Evolutionary conservation across 192 early-diverging fungal species (phyloP).

Genomic region (Allomyces macrogynus): DNA sequence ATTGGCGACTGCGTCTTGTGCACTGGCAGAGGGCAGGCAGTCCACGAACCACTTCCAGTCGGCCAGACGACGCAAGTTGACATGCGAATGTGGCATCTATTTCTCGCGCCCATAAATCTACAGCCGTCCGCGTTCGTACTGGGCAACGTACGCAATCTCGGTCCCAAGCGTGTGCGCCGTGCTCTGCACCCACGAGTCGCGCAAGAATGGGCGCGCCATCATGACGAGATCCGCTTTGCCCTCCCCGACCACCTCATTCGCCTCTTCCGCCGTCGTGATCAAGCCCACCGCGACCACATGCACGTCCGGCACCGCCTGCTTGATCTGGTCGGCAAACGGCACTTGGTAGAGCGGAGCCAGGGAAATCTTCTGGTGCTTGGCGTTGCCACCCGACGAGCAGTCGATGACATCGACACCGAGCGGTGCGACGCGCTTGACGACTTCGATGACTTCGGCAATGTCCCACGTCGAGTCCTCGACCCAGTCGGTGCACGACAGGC

Average conservation of each 20-base stretch:
- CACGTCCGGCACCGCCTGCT: conserved; percentile 30
- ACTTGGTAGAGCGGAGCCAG: conserved; percentile 38
- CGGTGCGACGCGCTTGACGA: conserved; percentile 27
- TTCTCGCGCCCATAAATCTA: too few relatives aligned
- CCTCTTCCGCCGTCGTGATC: conserved; percentile 44
- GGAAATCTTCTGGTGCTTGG: conserved; percentile 8
- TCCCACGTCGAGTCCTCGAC: conserved; percentile 41
- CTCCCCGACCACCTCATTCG: conserved; percentile 40
- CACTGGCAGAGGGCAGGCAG: too few relatives aligned
- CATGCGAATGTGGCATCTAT: too few relatives aligned
- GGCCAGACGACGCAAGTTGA: too few relatives aligned
- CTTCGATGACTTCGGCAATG: conserved; percentile 45
- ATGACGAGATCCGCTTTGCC: conserved; percentile 54
- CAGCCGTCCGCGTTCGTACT: too few relatives aligned
- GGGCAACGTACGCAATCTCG: too few relatives aligned
- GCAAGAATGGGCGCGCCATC: conserved; percentile 44
- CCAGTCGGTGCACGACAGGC: conserved; percentile 61
- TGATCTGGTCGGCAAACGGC: conserved; percentile 41
- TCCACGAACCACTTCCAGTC: too few relatives aligned
- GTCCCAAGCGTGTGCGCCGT: conserved; percentile 37
- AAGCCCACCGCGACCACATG: conserved; percentile 43
- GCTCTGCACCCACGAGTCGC: conserved; percentile 42
- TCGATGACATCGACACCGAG: conserved; percentile 73
- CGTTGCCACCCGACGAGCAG: conserved; percentile 55
- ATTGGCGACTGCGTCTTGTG: too few relatives aligned